phyloP scores from a whole-genome alignment of 371 early-diverging fungal genomes.

The Circinella minor region DNA sequence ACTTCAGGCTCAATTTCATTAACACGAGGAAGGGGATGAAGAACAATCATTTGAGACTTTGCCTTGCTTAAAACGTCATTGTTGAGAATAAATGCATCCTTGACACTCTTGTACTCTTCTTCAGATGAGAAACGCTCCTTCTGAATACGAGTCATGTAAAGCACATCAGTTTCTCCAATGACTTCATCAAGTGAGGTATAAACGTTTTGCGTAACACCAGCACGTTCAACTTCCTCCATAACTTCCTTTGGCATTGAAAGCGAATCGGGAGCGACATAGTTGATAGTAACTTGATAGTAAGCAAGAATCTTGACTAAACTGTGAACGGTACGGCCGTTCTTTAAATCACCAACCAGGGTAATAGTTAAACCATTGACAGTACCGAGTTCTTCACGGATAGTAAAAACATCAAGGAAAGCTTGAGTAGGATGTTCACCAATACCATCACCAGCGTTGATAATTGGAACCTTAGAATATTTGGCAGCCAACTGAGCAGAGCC shows the following conservation, averaged over 20 bases:
- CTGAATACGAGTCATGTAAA: conserved; percentile 97
- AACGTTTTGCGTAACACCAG: conserved; percentile 75
- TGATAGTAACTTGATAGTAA: conserved; percentile 92
- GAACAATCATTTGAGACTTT: conserved; percentile 95
- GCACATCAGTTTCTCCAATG: conserved; percentile 89
- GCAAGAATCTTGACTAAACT: conserved; percentile 88
- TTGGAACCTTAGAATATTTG: conserved; percentile 87
- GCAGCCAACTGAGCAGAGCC: conserved; percentile 87
- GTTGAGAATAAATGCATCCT: conserved; percentile 84
- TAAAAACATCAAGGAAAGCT: conserved; percentile 95
- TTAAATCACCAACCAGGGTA: conserved; percentile 95
- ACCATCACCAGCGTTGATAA: conserved; percentile 98
- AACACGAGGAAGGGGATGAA: conserved; percentile 97
- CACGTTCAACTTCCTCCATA: conserved; percentile 70
- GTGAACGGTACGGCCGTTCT: conserved; percentile 98
- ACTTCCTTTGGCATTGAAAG: conserved; percentile 90
- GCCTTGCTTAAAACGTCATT: conserved; percentile 83
- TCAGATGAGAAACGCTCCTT: conserved; percentile 88
- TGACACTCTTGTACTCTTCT: conserved; percentile 83
- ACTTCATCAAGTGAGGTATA: conserved; percentile 76
- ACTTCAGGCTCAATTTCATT: conserved; percentile 96
- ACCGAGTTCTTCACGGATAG: conserved; percentile 92
- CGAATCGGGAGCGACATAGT: conserved; percentile 87
- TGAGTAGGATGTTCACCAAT: conserved; percentile 98
- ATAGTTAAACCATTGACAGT: conserved; percentile 96